Base-by-base conservation (phyloP, 495 filamentous ascomycete species). In the Penicillium crystallinum region DNA sequence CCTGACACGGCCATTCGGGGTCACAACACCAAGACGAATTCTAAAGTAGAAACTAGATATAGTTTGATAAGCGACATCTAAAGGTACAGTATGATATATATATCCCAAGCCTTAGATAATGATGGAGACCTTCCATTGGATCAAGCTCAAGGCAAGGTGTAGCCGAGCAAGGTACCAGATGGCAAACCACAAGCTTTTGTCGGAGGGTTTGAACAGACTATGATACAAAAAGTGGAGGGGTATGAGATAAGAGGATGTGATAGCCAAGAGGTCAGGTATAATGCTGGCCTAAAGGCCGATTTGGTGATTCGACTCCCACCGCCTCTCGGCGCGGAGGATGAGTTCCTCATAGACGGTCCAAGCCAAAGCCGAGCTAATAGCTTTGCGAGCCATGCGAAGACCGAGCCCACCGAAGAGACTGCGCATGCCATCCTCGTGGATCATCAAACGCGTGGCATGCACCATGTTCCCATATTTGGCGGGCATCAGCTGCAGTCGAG, bases 271-370 rank as follows among this genome's bases (percentile, higher is more conserved):
- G 34, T 11, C 29, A 36, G 44, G 9, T 21, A 36, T 6, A 31
- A 33, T 15, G n/a, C 47, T 40, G 40, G 25, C 29, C 35, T 59
- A 67, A 18, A 67, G 37, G 12, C 49, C 40, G 36, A 67, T 64
- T 45, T 69, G 56, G 29, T 54, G 58, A 19, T 69, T 61, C 14
- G 56, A 55, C 18, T 69, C 68, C 77, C 83, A 86, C 15, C 75
- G 77, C 44, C 66, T 77, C 73, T 95, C 89, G 12, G 87, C 89
- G 37, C 78, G 66, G 17, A 91, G 71, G 55, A 99, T 84, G 51
- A 97, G 67, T 66, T 96, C 92, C 72, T 99, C 93, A 63, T 99
- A 99, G 19, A 96, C 76, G 17, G 91, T 96, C 93, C 93, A 99
- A 7, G 91, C 91, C 54, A 97, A 76, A 23, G 93, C 95, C 33